phyloP scores from a whole-genome alignment of 2,329 filamentous ascomycete genomes.

The Raffaelea arxii region DNA sequence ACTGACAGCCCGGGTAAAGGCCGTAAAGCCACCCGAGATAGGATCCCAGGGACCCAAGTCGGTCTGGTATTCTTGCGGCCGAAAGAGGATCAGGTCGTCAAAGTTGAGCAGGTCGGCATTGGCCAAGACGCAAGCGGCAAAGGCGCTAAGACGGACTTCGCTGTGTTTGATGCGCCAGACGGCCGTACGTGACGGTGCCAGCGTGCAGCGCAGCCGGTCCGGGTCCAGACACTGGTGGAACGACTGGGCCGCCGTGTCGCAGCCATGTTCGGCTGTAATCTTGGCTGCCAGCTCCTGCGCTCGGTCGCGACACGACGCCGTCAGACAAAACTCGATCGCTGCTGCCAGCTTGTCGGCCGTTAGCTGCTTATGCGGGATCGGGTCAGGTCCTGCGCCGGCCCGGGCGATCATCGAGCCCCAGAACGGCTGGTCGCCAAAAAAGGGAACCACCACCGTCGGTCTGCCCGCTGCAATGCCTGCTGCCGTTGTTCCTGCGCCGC shows the following conservation, averaged over 20 bases:
- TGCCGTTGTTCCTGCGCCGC: constrained; percentile 79
- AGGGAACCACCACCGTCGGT: constrained; percentile 75
- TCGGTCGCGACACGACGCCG: not conserved
- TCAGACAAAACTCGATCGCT: constrained; percentile 50
- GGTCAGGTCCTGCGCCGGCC: constrained; percentile 62
- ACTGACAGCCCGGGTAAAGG: constrained; percentile 67
- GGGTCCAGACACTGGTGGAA: constrained; percentile 62
- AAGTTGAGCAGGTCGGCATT: constrained; percentile 52
- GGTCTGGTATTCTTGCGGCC: constrained; percentile 58
- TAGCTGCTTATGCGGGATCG: constrained; percentile 59
- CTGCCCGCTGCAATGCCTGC: constrained; percentile 73
- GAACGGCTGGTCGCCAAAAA: constrained; percentile 79
- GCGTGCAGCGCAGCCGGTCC: constrained; percentile 56
- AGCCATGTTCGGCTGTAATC: constrained; percentile 52
- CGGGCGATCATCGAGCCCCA: constrained; percentile 69
- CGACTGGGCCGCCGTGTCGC: constrained; percentile 52
- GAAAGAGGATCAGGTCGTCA: constrained; percentile 62
- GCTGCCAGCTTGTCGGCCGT: constrained; percentile 56
- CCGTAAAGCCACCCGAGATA: constrained; percentile 66
- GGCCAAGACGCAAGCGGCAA: constrained; percentile 63
- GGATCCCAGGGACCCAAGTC: constrained; percentile 73
- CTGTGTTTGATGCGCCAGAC: constrained; percentile 67
- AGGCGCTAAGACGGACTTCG: constrained; percentile 56
- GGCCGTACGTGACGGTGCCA: constrained; percentile 59
- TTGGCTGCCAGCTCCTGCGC: constrained; percentile 13